Percentiles rank a stretch among this genome's conserved stretches.
phyloP scores from a whole-genome alignment of 169 alveolate species.

The Plasmodium coatneyi region DNA sequence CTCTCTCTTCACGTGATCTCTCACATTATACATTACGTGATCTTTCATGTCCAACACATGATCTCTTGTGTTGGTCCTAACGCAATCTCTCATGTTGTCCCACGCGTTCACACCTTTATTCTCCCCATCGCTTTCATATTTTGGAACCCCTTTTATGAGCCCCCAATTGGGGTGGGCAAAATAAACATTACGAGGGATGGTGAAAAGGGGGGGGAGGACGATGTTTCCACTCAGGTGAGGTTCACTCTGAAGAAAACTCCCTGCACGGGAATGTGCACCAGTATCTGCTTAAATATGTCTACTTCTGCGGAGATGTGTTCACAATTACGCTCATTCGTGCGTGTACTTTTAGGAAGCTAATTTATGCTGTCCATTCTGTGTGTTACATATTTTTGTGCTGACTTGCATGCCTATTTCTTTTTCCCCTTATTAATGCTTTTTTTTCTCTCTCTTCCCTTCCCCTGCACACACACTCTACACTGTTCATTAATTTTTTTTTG shows the following conservation, averaged over 20 bases:
- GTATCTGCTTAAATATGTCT: not conserved
- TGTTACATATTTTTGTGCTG: not conserved
- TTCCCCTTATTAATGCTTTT: not conserved
- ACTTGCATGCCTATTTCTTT: not conserved
- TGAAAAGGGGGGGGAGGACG: not conserved
- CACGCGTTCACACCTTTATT: no score
- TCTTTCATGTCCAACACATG: no score
- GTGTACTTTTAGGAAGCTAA: not conserved
- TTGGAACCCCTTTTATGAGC: not conserved
- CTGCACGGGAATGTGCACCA: not conserved
- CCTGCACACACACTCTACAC: not conserved
- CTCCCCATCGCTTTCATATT: not conserved
- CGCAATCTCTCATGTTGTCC: no score
- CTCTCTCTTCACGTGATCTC: not conserved
- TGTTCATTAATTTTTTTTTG: no score
- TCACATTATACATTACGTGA: not conserved
- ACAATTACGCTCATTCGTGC: not conserved
- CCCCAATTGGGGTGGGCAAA: not conserved
- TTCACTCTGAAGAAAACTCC: not conserved
- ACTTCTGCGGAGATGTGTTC: not conserved
- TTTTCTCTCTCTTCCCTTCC: not conserved
- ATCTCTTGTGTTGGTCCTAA: no score
- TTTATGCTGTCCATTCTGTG: not conserved
- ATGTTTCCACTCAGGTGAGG: not conserved
- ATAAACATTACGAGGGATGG: not conserved